These are phyloP conservation scores for Raddia distichophylla DNA, from an alignment of 176 grass and related monocot species.

Conservation along the genomic window DNA sequence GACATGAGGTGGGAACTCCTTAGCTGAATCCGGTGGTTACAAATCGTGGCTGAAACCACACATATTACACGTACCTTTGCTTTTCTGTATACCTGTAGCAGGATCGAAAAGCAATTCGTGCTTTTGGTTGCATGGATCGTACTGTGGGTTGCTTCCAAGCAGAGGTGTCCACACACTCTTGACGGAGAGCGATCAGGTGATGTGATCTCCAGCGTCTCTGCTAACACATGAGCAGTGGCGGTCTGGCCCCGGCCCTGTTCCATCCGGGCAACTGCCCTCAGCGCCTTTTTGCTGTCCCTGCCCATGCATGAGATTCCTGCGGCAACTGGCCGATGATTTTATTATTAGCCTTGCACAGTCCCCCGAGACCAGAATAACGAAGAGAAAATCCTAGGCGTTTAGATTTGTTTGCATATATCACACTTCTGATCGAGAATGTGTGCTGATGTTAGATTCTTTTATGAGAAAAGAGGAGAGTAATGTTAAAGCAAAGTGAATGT, in stretches of 20 bases:
- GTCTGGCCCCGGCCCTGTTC: not conserved
- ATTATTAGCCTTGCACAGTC: slow-evolving; percentile 3
- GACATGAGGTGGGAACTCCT: too few relatives aligned
- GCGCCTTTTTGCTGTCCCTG: not conserved
- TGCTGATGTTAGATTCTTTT: slow-evolving; percentile 1
- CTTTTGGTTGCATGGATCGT: not conserved
- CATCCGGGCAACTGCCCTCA: slow-evolving; percentile 3
- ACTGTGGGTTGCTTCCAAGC: not conserved
- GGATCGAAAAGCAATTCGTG: not conserved
- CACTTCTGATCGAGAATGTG: not conserved
- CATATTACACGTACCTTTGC: too few relatives aligned
- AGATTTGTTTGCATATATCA: not conserved
- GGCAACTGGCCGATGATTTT: slow-evolving; percentile 6
- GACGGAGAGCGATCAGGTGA: not conserved
- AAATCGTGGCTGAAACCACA: too few relatives aligned
- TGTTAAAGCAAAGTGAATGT: slow-evolving; percentile 43
- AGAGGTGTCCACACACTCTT: slow-evolving; percentile 6
- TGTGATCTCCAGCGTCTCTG: not conserved
- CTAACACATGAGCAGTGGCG: not conserved
- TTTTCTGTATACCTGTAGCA: too few relatives aligned
- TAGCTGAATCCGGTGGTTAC: too few relatives aligned
- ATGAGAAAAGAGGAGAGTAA: not conserved
- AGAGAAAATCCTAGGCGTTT: not conserved
- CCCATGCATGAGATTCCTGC: slow-evolving; percentile 32
- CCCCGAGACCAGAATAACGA: not conserved